These are phyloP conservation scores for Wickerhamomyces alni DNA, from an alignment of 805 yeast genomes.

Conservation along the genomic window DNA sequence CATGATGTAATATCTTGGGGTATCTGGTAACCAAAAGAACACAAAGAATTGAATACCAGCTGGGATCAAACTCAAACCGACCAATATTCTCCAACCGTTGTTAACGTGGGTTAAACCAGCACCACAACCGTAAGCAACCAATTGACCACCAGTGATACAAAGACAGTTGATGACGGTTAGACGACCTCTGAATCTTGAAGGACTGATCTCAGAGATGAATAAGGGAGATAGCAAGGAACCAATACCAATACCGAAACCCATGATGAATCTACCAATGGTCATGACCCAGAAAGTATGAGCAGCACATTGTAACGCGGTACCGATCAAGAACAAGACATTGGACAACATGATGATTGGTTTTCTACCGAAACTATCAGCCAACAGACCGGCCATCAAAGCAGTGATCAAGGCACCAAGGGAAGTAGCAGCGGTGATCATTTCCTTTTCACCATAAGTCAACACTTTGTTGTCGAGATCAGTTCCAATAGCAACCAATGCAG, in stretches of 20 bases:
- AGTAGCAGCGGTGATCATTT: constrained; percentile 89
- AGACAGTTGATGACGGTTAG: constrained; percentile 82
- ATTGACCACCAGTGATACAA: constrained; percentile 92
- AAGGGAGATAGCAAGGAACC: constrained; percentile 94
- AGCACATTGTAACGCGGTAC: constrained; percentile 80
- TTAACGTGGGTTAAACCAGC: constrained; percentile 70
- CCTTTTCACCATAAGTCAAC: constrained; percentile 74
- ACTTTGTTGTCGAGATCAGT: constrained; percentile 57
- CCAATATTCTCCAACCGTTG: constrained; percentile 91
- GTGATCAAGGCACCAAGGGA: constrained; percentile 89
- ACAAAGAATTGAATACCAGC: constrained; percentile 70
- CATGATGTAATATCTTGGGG: constrained; percentile 86
- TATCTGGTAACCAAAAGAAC: constrained; percentile 87
- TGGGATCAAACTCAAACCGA: constrained; percentile 87
- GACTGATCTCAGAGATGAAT: constrained; percentile 89
- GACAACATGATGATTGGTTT: constrained; percentile 80
- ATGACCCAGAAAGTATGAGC: constrained; percentile 82
- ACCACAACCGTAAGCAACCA: constrained; percentile 90
- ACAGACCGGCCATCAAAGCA: constrained; percentile 69
- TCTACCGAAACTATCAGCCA: constrained; percentile 82
- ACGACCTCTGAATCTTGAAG: constrained; percentile 86
- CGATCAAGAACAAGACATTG: constrained; percentile 74
- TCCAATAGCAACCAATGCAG: constrained; percentile 84
- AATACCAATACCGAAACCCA: constrained; percentile 96
- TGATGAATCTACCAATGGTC: constrained; percentile 85